phyloP scores from a whole-genome alignment of 345 rosid genomes.

The Aegle marmelos region DNA sequence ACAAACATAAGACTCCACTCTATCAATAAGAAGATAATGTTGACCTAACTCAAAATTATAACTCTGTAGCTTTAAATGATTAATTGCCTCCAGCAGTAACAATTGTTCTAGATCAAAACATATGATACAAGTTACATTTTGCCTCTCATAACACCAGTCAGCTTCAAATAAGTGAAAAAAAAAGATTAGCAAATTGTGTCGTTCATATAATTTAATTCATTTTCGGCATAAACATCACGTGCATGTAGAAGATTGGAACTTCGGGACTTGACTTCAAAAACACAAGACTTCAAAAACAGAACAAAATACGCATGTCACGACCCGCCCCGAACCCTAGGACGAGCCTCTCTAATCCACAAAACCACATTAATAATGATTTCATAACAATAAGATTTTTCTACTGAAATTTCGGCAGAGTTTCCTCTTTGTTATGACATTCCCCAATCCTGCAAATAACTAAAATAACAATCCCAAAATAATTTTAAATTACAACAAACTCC shows the following conservation, averaged over 20 bases:
- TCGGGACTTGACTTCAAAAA: neutral
- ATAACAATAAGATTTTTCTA: too few species aligned
- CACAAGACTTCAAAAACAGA: neutral
- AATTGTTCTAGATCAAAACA: neutral
- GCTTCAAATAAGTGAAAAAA: neutral
- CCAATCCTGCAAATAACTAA: too few species aligned
- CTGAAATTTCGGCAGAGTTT: too few species aligned
- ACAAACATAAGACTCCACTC: neutral
- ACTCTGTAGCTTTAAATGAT: neutral
- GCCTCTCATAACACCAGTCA: neutral
- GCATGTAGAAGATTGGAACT: neutral
- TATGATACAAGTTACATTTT: neutral
- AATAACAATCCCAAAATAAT: too few species aligned
- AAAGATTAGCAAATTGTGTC: too few species aligned
- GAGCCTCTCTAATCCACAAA: too few species aligned
- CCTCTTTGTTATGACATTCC: too few species aligned
- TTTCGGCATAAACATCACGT: too few species aligned
- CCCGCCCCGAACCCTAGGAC: too few species aligned
- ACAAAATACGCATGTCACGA: neutral
- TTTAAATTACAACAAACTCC: too few species aligned
- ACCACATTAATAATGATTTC: too few species aligned
- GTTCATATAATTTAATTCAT: too few species aligned
- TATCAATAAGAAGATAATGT: neutral
- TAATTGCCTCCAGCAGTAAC: neutral
- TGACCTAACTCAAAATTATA: neutral